Conservation (phyloP, 2,329 filamentous ascomycete genomes). For the Trichoderma brevicompactum region DNA sequence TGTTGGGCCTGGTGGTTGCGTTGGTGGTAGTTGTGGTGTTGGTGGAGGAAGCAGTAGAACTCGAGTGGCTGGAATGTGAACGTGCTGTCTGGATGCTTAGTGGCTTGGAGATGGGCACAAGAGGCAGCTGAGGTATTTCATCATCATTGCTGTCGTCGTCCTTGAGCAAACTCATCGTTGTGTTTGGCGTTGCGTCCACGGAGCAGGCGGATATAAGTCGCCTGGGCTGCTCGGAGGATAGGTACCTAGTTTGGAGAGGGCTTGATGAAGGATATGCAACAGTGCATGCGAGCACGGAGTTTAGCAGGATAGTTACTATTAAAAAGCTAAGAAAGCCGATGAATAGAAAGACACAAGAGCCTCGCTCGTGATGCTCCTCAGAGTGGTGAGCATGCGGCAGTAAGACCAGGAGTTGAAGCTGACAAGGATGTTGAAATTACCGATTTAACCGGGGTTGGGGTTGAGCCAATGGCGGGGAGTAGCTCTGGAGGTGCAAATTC, state of each 20-base stretch:
- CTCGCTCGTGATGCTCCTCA: background rate
- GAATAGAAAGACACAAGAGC: background rate
- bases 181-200: too few species aligned
- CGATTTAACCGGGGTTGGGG: background rate
- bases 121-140: too few species aligned
- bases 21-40: background rate
- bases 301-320: too few species aligned
- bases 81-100: background rate
- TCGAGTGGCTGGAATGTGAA: background rate
- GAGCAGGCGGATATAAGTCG: too few species aligned
- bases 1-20: background rate
- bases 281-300: too few species aligned
- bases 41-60: background rate
- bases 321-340: background rate
- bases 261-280: too few species aligned
- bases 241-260: too few species aligned
- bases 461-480: background rate
- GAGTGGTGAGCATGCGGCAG: background rate
- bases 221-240: too few species aligned
- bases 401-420: background rate
- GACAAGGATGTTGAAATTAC: background rate
- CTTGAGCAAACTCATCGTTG: too few species aligned
- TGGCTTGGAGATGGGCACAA: too few species aligned
- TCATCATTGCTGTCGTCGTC: too few species aligned
- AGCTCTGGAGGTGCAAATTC: conserved; percentile 5